Evolutionary conservation across 805 yeast genomes (phyloP).

Genomic region (Myxozyma sirexii): DNA sequence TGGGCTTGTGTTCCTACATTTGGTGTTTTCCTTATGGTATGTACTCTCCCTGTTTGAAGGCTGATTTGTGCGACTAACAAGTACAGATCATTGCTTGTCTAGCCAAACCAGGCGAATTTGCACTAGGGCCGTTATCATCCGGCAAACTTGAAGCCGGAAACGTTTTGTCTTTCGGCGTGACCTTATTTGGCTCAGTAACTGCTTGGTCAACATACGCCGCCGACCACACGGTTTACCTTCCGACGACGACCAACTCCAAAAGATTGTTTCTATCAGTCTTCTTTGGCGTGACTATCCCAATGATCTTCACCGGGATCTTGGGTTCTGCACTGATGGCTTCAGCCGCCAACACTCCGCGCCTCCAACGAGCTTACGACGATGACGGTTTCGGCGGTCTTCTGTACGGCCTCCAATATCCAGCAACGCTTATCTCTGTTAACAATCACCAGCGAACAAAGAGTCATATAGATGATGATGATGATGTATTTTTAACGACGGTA

Average conservation of each 20-base stretch:
- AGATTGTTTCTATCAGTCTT: conserved; percentile 66
- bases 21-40: conserved; percentile 68
- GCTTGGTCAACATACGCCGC: conserved; percentile 95
- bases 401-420: too few relatives aligned
- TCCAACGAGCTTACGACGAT: conserved; percentile 54
- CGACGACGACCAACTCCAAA: conserved; percentile 57
- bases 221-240: conserved; percentile 89
- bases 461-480: too few relatives aligned
- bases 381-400: conserved; percentile 80
- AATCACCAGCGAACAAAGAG: too few relatives aligned
- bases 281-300: conserved; percentile 66
- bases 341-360: conserved; percentile 49
- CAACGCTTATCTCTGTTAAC: too few relatives aligned
- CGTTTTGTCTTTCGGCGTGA: conserved; percentile 81
- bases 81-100: conserved; percentile 66
- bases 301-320: conserved; percentile 70
- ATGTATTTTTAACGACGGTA: too few relatives aligned
- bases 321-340: conserved; percentile 89
- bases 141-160: conserved; percentile 74
- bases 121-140: conserved; percentile 54
- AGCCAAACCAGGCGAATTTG: conserved; percentile 65
- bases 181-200: conserved; percentile 84
- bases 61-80: too few relatives aligned
- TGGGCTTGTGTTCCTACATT: conserved; percentile 89
- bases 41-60: too few relatives aligned